phyloP scores from a whole-genome alignment of 345 rosid genomes.

The Eucalyptus curtisii region DNA sequence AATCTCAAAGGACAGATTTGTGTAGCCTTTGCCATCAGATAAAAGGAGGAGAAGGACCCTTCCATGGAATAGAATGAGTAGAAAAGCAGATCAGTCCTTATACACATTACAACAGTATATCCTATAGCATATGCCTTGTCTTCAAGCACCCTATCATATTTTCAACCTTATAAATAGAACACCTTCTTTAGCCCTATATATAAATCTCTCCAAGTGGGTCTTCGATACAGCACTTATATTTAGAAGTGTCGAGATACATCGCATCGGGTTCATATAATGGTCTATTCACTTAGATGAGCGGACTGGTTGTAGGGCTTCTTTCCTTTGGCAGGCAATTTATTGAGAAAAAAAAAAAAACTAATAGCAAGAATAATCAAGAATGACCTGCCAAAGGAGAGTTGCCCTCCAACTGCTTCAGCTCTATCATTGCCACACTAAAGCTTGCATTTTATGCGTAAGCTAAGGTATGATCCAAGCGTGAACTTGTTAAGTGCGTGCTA shows the following conservation, averaged over 20 bases:
- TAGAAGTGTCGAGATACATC: not conserved
- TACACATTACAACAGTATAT: constrained; percentile 10
- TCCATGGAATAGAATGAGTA: constrained; percentile 9
- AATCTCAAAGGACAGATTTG: constrained; percentile 6
- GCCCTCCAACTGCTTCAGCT: constrained; percentile 68
- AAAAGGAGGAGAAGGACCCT: not conserved
- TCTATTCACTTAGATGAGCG: constrained; percentile 17
- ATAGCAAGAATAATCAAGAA: not conserved
- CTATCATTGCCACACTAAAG: not conserved
- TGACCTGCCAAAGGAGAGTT: constrained; percentile 91
- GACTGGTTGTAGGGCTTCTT: constrained; percentile 50
- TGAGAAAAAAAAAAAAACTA: not conserved
- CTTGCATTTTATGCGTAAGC: not conserved
- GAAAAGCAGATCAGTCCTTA: constrained; percentile 13
- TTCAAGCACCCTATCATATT: not conserved
- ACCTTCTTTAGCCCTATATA: not conserved
- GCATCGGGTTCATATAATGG: too few species aligned
- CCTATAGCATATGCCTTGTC: constrained; percentile 42
- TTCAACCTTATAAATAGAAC: not conserved
- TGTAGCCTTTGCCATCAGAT: not conserved
- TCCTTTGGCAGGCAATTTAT: constrained; percentile 43
- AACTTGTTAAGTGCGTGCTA: not conserved
- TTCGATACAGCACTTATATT: not conserved
- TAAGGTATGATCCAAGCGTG: not conserved
- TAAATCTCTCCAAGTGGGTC: not conserved